phyloP scores from a whole-genome alignment of 2,329 filamentous ascomycete genomes.

The Aspergillus sp. region DNA sequence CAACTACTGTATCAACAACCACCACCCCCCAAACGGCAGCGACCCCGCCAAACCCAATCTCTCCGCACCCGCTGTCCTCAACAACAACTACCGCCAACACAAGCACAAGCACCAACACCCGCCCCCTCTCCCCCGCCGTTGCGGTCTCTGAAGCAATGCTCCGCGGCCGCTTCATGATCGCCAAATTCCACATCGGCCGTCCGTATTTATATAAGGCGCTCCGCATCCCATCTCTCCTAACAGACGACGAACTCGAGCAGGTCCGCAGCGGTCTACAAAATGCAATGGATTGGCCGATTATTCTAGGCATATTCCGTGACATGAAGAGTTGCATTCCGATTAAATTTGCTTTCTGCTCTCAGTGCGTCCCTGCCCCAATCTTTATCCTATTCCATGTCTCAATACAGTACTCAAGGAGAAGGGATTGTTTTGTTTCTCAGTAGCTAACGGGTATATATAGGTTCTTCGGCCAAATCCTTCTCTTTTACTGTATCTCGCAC shows the following conservation, averaged over 20 bases:
- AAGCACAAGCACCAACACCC: constrained; percentile 14
- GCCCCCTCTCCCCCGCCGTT: constrained; percentile 33
- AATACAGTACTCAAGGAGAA: no score
- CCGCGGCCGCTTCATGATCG: constrained; percentile 37
- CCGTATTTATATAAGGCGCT: constrained; percentile 46
- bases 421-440: no score
- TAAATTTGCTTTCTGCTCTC: constrained; percentile 43
- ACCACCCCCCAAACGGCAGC: constrained; percentile 16
- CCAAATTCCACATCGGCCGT: constrained; percentile 42
- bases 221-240: constrained; percentile 36
- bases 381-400: not conserved
- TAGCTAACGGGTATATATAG: constrained; percentile 16
- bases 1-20: constrained; percentile 13
- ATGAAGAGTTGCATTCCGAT: constrained; percentile 47
- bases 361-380: constrained; percentile 25
- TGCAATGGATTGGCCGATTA: constrained; percentile 45
- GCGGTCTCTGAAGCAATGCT: constrained; percentile 41
- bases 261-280: constrained; percentile 39
- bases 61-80: not conserved
- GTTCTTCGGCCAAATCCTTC: constrained; percentile 44
- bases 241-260: constrained; percentile 42
- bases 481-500: constrained; percentile 44
- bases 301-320: constrained; percentile 37
- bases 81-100: constrained; percentile 21
- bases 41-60: constrained; percentile 25